A percentile compares a stretch with the other conserved stretches of the same genome.
Conservation (phyloP, 768 basidiomycete species). For the Rhodotorula toruloides region DNA sequence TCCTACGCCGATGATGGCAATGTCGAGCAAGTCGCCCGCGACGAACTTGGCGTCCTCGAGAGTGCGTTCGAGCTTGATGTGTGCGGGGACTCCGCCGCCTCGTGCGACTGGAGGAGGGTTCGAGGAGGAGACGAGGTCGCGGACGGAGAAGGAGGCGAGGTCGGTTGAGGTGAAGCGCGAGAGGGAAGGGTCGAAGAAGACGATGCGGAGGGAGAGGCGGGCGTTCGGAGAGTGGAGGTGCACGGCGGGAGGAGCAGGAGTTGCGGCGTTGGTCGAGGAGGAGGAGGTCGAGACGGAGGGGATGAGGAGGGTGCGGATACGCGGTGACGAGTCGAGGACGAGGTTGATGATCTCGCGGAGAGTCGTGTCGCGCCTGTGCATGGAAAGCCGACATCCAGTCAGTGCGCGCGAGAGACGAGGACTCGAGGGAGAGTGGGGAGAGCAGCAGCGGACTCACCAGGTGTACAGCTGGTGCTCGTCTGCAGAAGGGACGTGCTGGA, state of each 20-base stretch:
- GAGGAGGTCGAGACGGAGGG: not conserved
- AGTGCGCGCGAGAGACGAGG: not conserved
- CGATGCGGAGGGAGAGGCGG: slow-evolving; percentile 37
- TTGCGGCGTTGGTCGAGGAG: slow-evolving; percentile 37
- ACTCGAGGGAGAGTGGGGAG: not conserved
- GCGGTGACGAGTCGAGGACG: slow-evolving; percentile 32
- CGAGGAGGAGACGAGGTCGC: slow-evolving; percentile 21
- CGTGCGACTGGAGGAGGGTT: not conserved
- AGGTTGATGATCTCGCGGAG: slow-evolving; percentile 37
- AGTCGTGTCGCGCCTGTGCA: slow-evolving; percentile 33
- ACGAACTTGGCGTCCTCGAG: slow-evolving; percentile 32
- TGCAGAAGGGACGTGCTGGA: not conserved
- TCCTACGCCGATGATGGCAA: slow-evolving; percentile 17
- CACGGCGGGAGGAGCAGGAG: slow-evolving; percentile 14
- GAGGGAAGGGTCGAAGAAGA: slow-evolving; percentile 34
- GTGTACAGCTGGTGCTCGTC: slow-evolving; percentile 38
- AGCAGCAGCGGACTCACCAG: too few relatives aligned
- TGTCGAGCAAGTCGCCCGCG: slow-evolving; percentile 30
- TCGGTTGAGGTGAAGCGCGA: slow-evolving; percentile 17
- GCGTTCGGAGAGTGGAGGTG: slow-evolving; percentile 16
- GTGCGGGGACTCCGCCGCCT: not conserved
- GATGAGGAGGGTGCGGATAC: slow-evolving; percentile 13
- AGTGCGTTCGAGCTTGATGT: slow-evolving; percentile 15
- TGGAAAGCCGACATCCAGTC: not conserved
- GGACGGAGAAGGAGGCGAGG: slow-evolving; percentile 16